Evolutionary conservation across 768 basidiomycete species (phyloP).

Genomic region (Mycena metata): DNA sequence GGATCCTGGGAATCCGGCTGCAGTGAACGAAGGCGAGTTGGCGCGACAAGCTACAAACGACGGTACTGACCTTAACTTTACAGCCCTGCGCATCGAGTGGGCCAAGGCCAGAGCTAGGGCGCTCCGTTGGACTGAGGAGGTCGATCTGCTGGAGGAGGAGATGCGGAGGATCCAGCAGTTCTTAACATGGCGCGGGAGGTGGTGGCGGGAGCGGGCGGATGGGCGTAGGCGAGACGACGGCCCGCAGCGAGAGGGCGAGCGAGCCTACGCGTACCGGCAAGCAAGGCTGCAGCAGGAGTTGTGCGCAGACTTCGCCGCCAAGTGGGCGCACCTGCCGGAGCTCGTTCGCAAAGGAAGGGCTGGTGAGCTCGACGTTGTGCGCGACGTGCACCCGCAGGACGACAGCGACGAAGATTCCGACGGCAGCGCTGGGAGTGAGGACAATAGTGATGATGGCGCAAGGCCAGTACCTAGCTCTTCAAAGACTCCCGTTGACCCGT

Average conservation of each 20-base stretch:
- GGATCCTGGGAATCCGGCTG: not conserved
- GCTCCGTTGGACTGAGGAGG: slow-evolving; percentile 40
- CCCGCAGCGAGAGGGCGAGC: not conserved
- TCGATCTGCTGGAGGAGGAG: slow-evolving; percentile 42
- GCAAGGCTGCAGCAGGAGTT: not conserved
- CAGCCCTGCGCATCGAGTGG: slow-evolving; percentile 32
- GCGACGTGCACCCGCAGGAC: no score
- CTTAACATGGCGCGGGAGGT: slow-evolving; percentile 30
- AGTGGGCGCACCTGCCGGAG: not conserved
- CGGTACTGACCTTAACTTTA: not conserved
- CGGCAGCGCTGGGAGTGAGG: not conserved
- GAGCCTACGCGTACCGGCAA: not conserved
- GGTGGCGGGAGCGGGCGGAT: slow-evolving; percentile 30
- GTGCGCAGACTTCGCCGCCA: not conserved
- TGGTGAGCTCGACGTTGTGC: not conserved
- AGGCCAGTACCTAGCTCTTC: no score
- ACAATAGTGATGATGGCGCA: not conserved
- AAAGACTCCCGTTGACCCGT: no score
- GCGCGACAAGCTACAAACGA: no score
- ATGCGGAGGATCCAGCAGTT: slow-evolving; percentile 40
- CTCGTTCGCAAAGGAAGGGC: not conserved
- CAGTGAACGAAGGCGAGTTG: not conserved
- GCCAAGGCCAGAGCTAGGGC: slow-evolving; percentile 28
- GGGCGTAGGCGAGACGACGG: not conserved
- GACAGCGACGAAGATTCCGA: not conserved